phyloP scores from a whole-genome alignment of 1,139 yeast species.

The Yamadazyma diospyri region DNA sequence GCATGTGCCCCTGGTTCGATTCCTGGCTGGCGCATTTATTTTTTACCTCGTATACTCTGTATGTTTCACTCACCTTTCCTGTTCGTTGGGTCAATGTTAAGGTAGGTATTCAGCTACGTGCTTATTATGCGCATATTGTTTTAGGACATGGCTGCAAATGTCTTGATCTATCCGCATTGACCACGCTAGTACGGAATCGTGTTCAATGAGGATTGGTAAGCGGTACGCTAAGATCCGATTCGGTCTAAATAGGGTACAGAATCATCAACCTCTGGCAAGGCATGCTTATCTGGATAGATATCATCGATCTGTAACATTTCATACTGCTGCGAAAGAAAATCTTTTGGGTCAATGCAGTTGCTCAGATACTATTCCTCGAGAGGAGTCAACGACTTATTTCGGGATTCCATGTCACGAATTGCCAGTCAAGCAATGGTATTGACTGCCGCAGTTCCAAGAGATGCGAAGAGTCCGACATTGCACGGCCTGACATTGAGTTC shows the following conservation, averaged over 20 bases:
- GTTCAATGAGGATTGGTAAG: neutral
- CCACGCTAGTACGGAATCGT: neutral
- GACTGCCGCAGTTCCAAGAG: conserved; percentile 24
- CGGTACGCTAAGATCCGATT: too few relatives aligned
- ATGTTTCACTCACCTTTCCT: too few relatives aligned
- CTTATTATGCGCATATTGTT: too few relatives aligned
- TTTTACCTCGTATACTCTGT: conserved; percentile 5
- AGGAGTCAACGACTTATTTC: conserved; percentile 19
- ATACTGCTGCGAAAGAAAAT: conserved; percentile 1
- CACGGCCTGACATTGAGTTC: conserved; percentile 84
- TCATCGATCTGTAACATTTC: too few relatives aligned
- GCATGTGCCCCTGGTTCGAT: conserved; percentile 16
- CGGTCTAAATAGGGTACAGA: too few relatives aligned
- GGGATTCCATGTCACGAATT: conserved; percentile 37
- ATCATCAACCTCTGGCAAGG: too few relatives aligned
- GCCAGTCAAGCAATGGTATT: conserved; percentile 45
- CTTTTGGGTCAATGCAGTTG: conserved; percentile 1
- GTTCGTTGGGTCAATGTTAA: too few relatives aligned
- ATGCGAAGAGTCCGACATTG: conserved; percentile 18
- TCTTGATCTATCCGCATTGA: neutral
- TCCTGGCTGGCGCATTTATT: conserved; percentile 15
- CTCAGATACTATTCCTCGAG: conserved; percentile 8
- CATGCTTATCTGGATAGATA: too few relatives aligned
- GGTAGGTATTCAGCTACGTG: too few relatives aligned
- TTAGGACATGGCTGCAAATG: neutral